A percentile compares a stretch with the other conserved stretches of the same genome.
Conservation (phyloP, 345 rosid genomes). For the Corchorus olitorius region DNA sequence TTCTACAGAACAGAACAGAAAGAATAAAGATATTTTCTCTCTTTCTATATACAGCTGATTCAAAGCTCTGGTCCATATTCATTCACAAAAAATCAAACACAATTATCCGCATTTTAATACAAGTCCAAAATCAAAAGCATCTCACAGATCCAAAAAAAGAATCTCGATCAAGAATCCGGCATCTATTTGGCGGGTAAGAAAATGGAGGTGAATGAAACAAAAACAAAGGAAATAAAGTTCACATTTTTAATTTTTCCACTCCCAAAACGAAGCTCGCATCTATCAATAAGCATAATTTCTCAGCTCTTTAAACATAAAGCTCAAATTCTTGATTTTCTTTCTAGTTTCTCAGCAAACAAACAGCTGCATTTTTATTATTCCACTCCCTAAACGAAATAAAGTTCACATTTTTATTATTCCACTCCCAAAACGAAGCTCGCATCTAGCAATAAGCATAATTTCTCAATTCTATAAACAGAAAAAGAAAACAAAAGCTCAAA, state of each 20-base stretch:
- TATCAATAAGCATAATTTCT: neutral
- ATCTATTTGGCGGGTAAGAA: constrained; percentile 6
- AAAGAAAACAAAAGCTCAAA: neutral
- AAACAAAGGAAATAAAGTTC: neutral
- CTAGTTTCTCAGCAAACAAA: constrained; percentile 22
- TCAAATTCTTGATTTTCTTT: neutral
- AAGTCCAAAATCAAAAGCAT: constrained; percentile 9
- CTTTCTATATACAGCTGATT: constrained; percentile 2
- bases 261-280: neutral
- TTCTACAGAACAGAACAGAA: neutral
- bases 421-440: neutral
- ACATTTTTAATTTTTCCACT: neutral
- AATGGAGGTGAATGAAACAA: constrained; percentile 8
- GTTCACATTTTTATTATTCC: neutral
- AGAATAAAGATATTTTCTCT: neutral
- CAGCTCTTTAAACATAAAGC: neutral
- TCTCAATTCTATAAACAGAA: neutral
- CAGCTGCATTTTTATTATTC: too few species aligned
- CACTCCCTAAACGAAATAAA: neutral
- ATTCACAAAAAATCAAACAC: constrained; percentile 6
- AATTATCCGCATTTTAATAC: constrained; percentile 3
- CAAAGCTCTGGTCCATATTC: neutral
- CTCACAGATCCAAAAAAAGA: constrained; percentile 28
- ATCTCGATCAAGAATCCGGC: constrained; percentile 8
- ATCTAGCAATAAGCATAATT: neutral